Conservation (phyloP, 345 rosid genomes). For the Chamaenerion angustifolium region DNA sequence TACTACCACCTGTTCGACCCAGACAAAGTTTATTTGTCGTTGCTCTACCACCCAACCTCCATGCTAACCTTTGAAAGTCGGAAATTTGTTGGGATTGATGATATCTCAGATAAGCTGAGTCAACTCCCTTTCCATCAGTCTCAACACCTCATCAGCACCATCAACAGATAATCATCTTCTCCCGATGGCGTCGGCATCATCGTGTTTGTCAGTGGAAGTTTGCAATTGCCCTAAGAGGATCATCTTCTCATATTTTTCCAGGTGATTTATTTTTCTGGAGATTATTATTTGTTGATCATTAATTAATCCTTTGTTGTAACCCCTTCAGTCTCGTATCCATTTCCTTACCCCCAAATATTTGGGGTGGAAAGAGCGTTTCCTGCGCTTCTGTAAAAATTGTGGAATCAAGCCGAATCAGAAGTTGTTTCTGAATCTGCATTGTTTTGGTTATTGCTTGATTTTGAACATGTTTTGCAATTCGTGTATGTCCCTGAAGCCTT, state of each 20-base stretch:
- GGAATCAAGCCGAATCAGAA: too few relatives aligned
- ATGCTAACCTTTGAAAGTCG: conserved; percentile 76
- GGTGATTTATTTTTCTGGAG: conserved; percentile 19
- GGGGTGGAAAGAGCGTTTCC: too few relatives aligned
- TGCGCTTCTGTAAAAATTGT: too few relatives aligned
- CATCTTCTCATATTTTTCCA: conserved; percentile 63
- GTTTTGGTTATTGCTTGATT: too few relatives aligned
- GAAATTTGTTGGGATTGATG: conserved; percentile 33
- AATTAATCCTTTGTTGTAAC: too few relatives aligned
- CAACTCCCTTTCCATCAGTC: conserved; percentile 58
- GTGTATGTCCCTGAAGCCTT: too few relatives aligned
- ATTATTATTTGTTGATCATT: too few relatives aligned
- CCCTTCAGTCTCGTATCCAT: too few relatives aligned
- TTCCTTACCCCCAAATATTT: too few relatives aligned
- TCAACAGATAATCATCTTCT: conserved; percentile 62
- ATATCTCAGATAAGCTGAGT: conserved; percentile 45
- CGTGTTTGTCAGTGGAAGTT: conserved; percentile 70
- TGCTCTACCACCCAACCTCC: conserved; percentile 52
- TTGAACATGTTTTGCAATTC: too few relatives aligned
- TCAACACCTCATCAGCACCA: conserved; percentile 50
- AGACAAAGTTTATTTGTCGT: conserved; percentile 30
- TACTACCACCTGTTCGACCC: conserved; percentile 63
- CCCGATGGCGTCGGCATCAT: conserved; percentile 33
- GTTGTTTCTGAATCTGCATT: too few relatives aligned
- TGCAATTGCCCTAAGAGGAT: conserved; percentile 55